Evolutionary conservation across 2,329 filamentous ascomycete genomes (phyloP), one percentile per base, ranked within the genome.

Genomic region (Pestalotiopsis sp.): DNA sequence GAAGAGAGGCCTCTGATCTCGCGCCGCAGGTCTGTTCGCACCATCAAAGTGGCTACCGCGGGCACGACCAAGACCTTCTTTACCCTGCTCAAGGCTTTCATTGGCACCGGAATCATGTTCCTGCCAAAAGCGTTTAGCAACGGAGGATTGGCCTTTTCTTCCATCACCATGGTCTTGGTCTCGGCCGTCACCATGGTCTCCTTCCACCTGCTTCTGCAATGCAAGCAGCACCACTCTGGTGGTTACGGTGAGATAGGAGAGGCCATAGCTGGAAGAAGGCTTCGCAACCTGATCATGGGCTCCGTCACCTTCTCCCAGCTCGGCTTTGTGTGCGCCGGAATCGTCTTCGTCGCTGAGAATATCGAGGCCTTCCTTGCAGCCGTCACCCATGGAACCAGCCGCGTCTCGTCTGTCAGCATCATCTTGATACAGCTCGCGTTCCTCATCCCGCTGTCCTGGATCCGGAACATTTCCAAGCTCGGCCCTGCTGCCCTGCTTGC

Each of bases 51-150:
- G 44, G 90, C 89, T 22, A 89, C 92, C 73, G 90, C 92, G 1
- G 86, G 86, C 65, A 90, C 87, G n/a, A 80, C 86, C 52, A 92
- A 92, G 80, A 90, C 92, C 0, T 94, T 94, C 79, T 93, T 94
- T 77, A 94, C 91, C 0, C 82, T 94, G 10, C 81, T 94, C 64
- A 94, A 94, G 77, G 91, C 92, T 1, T 94, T 94, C 73, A 87
- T 94, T 65, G 92, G 92, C 61, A 94, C 92, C 0, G 92, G 92
- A 69, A 94, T 94, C 77, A 93, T 94, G 89, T 94, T 94, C 75
- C 78, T 94, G 58, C 92, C 92, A 60, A 94, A 93, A 75, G 92
- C 92, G 0, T 94, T 78, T 79, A 88, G 88, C 74, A 94, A 94
- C 71, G 92, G 92, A 44, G 92, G 92, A 26, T 89, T 94, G 64